Conservation (phyloP, 2,329 filamentous ascomycete species). For the Penicillium aurantiogriseum region DNA sequence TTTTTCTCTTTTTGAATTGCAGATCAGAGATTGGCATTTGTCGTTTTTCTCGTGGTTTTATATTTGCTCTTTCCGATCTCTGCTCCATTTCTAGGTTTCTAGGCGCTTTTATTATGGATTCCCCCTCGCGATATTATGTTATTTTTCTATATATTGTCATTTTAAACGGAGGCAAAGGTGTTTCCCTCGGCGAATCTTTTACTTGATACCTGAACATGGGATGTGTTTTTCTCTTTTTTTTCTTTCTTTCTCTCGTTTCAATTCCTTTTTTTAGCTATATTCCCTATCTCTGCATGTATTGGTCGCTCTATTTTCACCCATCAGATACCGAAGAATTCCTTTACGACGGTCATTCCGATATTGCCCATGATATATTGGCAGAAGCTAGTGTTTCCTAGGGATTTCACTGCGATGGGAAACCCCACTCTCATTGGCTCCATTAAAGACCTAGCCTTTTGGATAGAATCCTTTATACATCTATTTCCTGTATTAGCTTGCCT, state of each 20-base stretch:
- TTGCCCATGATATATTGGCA: constrained; percentile 1
- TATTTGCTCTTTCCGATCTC: background rate
- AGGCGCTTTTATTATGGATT: constrained; percentile 17
- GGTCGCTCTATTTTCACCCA: constrained; percentile 6
- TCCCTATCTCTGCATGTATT: background rate
- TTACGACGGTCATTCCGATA: background rate
- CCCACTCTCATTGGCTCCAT: background rate
- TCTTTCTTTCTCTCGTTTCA: background rate
- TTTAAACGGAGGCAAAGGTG: constrained; percentile 21
- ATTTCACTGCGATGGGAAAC: constrained; percentile 3
- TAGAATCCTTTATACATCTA: too few relatives aligned
- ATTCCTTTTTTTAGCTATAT: background rate
- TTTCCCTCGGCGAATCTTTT: constrained; percentile 11
- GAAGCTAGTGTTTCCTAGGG: constrained; percentile 1
- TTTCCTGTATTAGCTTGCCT: background rate
- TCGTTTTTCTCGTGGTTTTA: constrained; percentile 8
- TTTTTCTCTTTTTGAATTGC: background rate
- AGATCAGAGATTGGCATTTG: constrained; percentile 12
- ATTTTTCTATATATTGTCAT: constrained; percentile 12
- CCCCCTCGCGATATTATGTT: constrained; percentile 10
- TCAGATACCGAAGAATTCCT: background rate
- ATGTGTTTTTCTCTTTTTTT: constrained; percentile 6
- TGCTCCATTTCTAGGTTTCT: constrained; percentile 3
- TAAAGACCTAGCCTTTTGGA: background rate
- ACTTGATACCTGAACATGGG: constrained; percentile 22